A percentile compares a stretch with the other conserved stretches of the same genome.
Conservation (phyloP, 139 green algal genomes). For the Tetraselmis striata region DNA sequence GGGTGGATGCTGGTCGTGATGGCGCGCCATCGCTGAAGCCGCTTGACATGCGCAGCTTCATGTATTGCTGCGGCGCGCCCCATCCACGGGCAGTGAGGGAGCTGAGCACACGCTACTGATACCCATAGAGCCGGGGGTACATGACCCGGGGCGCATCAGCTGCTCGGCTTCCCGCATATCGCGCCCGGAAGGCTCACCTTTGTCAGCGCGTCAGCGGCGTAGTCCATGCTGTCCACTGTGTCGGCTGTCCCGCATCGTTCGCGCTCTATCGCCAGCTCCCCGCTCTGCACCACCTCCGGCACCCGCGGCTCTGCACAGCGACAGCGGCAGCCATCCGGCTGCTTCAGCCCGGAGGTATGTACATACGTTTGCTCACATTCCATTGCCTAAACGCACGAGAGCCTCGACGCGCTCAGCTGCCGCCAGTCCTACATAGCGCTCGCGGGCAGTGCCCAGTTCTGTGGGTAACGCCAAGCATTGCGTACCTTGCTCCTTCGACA, state of each 20-base stretch:
- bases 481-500: neutral
- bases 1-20: neutral
- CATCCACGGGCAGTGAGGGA: neutral
- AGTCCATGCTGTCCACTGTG: neutral
- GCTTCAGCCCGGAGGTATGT: neutral
- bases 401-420: neutral
- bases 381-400: neutral
- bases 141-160: too few relatives aligned
- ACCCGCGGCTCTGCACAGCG: neutral
- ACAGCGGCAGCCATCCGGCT: too few relatives aligned
- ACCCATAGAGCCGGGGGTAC: neutral
- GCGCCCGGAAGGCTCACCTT: neutral
- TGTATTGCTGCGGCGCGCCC: neutral
- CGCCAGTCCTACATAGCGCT: too few relatives aligned
- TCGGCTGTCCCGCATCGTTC: neutral
- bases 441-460: too few relatives aligned
- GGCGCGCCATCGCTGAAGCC: neutral
- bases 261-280: neutral
- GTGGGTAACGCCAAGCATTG: neutral
- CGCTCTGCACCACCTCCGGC: neutral
- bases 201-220: neutral
- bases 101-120: neutral
- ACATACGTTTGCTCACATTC: neutral
- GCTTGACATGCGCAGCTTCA: neutral
- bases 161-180: too few relatives aligned